These are phyloP conservation scores for Garcileccinum viscosum DNA, from an alignment of 1,284 basidiomycete species.

Conservation along the genomic window DNA sequence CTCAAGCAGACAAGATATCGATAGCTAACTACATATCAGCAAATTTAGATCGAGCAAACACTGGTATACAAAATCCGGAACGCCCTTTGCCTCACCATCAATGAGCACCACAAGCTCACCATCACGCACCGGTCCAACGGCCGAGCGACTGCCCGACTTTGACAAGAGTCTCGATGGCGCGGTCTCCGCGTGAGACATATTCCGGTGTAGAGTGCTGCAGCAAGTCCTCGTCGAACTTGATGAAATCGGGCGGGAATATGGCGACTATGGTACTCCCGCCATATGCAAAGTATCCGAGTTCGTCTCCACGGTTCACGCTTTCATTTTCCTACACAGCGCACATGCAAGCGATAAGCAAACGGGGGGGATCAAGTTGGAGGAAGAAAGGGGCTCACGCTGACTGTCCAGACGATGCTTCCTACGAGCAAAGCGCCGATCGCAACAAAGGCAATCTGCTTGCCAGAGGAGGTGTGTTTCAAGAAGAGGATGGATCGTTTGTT, in stretches of 20 bases:
- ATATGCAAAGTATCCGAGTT: conserved; percentile 71
- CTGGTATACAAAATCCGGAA: neutral
- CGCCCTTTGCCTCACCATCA: neutral
- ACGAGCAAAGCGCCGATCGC: conserved; percentile 73
- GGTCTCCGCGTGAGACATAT: neutral
- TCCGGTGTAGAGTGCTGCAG: conserved; percentile 55
- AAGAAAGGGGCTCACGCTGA: conserved; percentile 31
- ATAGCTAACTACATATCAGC: too few relatives aligned
- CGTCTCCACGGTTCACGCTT: conserved; percentile 56
- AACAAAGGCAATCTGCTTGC: conserved; percentile 59
- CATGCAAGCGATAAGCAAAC: neutral
- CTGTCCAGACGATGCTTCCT: conserved; percentile 59
- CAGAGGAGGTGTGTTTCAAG: conserved; percentile 52
- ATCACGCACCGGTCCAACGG: conserved; percentile 25
- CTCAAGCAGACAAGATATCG: neutral
- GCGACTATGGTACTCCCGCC: conserved; percentile 74
- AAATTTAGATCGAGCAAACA: neutral
- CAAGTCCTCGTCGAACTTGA: conserved; percentile 75
- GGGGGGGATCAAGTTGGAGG: conserved; percentile 14
- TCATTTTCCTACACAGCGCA: conserved; percentile 32
- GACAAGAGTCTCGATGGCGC: conserved; percentile 70
- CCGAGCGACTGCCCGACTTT: conserved; percentile 50
- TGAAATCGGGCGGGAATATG: conserved; percentile 65
- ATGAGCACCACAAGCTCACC: neutral
- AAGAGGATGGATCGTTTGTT: conserved; percentile 71